These are phyloP conservation scores for Kurtzmaniella quercitrusa DNA, from an alignment of 1,139 yeast genomes.

Conservation along the genomic window DNA sequence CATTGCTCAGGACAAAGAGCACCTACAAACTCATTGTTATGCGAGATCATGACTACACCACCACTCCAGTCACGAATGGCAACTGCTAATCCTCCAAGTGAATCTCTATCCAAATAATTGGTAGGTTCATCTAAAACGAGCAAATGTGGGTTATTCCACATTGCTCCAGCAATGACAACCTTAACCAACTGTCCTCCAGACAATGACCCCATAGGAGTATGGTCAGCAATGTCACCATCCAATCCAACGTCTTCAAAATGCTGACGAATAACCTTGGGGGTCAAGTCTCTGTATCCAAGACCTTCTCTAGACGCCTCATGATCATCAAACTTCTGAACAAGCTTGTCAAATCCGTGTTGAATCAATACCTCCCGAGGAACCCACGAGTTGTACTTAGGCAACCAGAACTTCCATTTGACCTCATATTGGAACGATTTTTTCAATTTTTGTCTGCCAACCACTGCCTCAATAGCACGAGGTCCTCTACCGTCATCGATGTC, in stretches of 20 bases:
- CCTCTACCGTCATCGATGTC: conserved; percentile 88
- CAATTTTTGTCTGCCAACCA: conserved; percentile 95
- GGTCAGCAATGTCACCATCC: conserved; percentile 97
- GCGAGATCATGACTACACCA: conserved; percentile 98
- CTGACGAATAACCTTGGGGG: conserved; percentile 88
- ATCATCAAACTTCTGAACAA: conserved; percentile 92
- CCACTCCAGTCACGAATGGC: conserved; percentile 98
- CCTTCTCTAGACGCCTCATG: conserved; percentile 99
- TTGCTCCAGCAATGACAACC: conserved; percentile 98
- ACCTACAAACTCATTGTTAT: conserved; percentile 94
- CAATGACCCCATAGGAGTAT: conserved; percentile 92
- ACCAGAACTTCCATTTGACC: conserved; percentile 89
- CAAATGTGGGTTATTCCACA: conserved; percentile 99
- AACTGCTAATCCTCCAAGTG: conserved; percentile 93
- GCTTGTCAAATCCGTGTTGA: conserved; percentile 80
- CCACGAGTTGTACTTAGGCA: conserved; percentile 93
- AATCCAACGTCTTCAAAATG: conserved; percentile 97
- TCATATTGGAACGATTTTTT: conserved; percentile 97
- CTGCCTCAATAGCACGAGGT: conserved; percentile 81
- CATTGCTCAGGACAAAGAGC: conserved; percentile 98
- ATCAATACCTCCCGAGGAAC: conserved; percentile 77
- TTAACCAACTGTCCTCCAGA: conserved; percentile 98
- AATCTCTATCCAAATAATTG: conserved; percentile 95
- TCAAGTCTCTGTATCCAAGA: conserved; percentile 89
- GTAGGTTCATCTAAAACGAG: conserved; percentile 98